Percentiles rank a stretch among this genome's conserved stretches.
Evolutionary conservation across 306 rosid species (phyloP).

Genomic region (Oxytropis ochrocephala): DNA sequence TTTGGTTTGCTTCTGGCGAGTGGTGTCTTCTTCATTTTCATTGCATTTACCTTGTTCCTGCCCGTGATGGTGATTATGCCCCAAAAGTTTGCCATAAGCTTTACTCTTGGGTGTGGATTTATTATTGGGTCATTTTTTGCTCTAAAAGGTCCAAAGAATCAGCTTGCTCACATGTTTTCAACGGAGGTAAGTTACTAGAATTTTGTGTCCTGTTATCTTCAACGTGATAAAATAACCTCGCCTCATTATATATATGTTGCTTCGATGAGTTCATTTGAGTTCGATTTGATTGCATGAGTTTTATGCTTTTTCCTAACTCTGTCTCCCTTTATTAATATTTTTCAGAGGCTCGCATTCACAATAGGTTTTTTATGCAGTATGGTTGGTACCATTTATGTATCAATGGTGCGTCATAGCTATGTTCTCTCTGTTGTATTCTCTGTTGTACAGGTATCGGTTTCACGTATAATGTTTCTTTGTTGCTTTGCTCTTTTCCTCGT

Average conservation of each 20-base stretch:
- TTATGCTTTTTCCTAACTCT: slow-evolving; percentile 15
- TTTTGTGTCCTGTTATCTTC: neutral
- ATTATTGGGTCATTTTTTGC: slow-evolving; percentile 82
- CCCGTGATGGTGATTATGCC: slow-evolving; percentile 93
- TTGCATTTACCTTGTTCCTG: slow-evolving; percentile 86
- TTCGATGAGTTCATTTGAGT: neutral
- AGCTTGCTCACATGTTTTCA: slow-evolving; percentile 71
- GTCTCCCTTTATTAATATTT: neutral
- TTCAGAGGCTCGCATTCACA: slow-evolving; percentile 91
- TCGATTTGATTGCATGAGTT: slow-evolving; percentile 6
- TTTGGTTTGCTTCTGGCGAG: slow-evolving; percentile 72
- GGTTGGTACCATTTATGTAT: slow-evolving; percentile 84
- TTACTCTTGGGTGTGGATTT: slow-evolving; percentile 86
- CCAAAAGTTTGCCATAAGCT: slow-evolving; percentile 87
- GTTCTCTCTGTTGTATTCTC: slow-evolving; percentile 86
- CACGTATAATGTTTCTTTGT: neutral
- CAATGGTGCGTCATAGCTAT: slow-evolving; percentile 92
- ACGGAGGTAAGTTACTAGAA: slow-evolving; percentile 56
- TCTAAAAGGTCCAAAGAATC: slow-evolving; percentile 80
- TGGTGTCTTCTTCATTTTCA: slow-evolving; percentile 84
- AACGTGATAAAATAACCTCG: neutral
- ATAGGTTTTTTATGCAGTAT: slow-evolving; percentile 73
- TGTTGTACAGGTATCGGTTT: slow-evolving; percentile 66
- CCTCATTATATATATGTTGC: neutral
- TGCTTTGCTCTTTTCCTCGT: neutral